Evolutionary conservation across 2,329 filamentous ascomycete genomes (phyloP), one percentile per base, ranked within the genome.

Genomic region (Coniochaeta ligniaria): DNA sequence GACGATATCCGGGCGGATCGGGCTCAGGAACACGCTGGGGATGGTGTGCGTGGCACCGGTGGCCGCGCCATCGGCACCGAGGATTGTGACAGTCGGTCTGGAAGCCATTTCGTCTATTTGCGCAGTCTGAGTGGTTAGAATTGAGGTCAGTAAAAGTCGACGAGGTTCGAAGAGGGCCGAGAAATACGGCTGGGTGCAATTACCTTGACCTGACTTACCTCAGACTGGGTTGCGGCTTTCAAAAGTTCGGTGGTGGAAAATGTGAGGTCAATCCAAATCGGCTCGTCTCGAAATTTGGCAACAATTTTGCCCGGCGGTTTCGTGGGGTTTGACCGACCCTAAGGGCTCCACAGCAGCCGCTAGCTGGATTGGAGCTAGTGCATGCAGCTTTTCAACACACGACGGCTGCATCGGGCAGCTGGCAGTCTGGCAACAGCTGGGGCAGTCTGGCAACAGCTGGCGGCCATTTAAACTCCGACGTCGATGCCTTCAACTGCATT

Each of bases 1-100:
- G 78, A 99, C 95, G 78, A 99, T 96, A 83, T 99, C 95, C 75
- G 93, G 91, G 80, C 95, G 94, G 86, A 99, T 98, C 72, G 95
- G 95, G 73, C 91, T 87, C 80, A 87, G 87, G 90, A 99, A 99
- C 83, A 99, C 94, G 81, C 92, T 88, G 76, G 96, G 95, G 74
- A 98, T 88, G 78, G 95, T 86, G 81, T 93, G 87, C 76, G 93
- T 94, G 79, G 89, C 86, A 78, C 90, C 90, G 81, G 88, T 90
- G 82, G 92, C 84, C 84, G 89, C 85, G 84, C 95, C 95, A 89
- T 97, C 93, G 82, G 92, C 92, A 82, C 90, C 88, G 84, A 96
- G 88, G 84, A 99, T 93, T 78, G 92, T 91, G 80, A 99, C 95
- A 78, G 93, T 97, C 81, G 95, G 95, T 84, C 95, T 88, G 79